These are phyloP conservation scores for Sclerospora graminicola DNA, from an alignment of 352 stramenopile genomes.

Conservation along the genomic window DNA sequence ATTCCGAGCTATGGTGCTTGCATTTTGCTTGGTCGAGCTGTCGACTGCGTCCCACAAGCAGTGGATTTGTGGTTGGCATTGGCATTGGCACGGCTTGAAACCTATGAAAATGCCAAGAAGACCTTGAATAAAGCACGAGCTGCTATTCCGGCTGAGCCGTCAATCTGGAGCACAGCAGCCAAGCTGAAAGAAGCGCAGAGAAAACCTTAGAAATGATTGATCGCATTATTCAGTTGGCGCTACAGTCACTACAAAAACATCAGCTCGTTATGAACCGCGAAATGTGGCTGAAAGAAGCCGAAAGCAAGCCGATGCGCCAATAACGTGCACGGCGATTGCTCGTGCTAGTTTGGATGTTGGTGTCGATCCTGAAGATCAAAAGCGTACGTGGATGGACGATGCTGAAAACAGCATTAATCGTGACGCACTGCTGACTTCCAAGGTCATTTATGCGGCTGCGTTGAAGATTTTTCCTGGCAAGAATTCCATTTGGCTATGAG, in stretches of 20 bases:
- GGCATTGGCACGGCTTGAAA: constrained; percentile 94
- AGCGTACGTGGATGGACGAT: no score
- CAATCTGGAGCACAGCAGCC: constrained; percentile 97
- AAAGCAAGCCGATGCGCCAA: constrained; percentile 84
- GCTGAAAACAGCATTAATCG: no score
- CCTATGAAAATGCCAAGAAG: constrained; percentile 98
- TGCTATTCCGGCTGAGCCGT: constrained; percentile 92
- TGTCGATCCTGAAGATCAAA: no score
- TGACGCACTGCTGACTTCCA: constrained; percentile 85
- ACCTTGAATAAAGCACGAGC: constrained; percentile 91
- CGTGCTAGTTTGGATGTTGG: constrained; percentile 84
- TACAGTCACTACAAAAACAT: no score
- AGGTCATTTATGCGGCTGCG: no score
- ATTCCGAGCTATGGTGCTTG: constrained; percentile 88
- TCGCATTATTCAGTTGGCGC: no score
- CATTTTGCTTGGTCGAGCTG: constrained; percentile 92
- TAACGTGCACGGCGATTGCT: constrained; percentile 94
- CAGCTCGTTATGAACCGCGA: no score
- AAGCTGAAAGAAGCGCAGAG: constrained; percentile 98
- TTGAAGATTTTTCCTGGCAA: no score
- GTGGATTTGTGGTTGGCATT: constrained; percentile 98
- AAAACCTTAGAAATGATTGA: no score
- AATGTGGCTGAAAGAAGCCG: constrained; percentile 94
- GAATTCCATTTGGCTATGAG: no score
- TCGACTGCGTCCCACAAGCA: no score